A percentile compares a stretch with the other conserved stretches of the same genome.
phyloP scores from a whole-genome alignment of 176 grass and related monocot species.

The Eremochloa ophiuroides region DNA sequence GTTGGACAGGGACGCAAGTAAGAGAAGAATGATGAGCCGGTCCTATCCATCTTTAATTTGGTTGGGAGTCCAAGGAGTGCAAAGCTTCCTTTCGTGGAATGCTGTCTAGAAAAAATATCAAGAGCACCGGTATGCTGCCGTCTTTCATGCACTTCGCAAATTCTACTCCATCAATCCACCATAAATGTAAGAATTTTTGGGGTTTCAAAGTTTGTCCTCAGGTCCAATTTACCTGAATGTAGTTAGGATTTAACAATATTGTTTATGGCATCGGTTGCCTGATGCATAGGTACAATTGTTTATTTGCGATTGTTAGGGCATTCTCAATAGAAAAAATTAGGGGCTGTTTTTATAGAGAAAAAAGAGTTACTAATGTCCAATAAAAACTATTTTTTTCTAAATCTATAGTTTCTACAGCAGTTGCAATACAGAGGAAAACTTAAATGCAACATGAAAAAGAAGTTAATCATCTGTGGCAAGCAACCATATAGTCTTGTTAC shows the following conservation, averaged over 20 bases:
- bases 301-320: background rate
- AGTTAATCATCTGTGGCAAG: no score
- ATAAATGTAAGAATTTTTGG: background rate
- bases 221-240: background rate
- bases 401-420: no score
- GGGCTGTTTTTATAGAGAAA: no score
- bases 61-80: background rate
- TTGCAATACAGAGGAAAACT: no score
- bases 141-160: background rate
- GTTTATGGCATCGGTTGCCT: background rate
- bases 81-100: background rate
- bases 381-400: no score
- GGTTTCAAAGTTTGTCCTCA: background rate
- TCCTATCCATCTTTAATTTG: background rate
- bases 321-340: no score
- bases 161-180: background rate
- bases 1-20: background rate
- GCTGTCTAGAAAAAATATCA: background rate
- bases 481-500: no score
- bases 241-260: background rate
- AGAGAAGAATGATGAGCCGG: background rate
- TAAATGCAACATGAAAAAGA: no score
- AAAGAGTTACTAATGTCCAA: no score
- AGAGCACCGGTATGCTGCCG: background rate
- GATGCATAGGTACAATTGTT: background rate